A percentile compares a stretch with the other conserved stretches of the same genome.
phyloP scores from a whole-genome alignment of 768 basidiomycete genomes.

The Collybia mongolica region DNA sequence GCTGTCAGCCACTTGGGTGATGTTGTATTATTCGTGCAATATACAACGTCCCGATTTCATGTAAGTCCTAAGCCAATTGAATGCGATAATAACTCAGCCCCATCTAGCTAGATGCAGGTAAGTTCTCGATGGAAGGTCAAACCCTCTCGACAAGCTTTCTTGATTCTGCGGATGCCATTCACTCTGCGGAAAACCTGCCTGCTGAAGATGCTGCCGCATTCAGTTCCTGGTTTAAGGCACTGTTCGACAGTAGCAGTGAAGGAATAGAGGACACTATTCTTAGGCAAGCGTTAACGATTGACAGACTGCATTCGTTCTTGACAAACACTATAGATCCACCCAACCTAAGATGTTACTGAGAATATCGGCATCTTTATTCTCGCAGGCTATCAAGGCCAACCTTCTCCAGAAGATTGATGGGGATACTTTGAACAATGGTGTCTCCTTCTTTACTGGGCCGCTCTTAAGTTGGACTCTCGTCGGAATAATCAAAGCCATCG shows the following conservation, averaged over 20 bases:
- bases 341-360: conserved; percentile 66
- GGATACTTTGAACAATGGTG: conserved; percentile 69
- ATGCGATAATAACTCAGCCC: not conserved
- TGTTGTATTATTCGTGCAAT: conserved; percentile 75
- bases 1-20: conserved; percentile 77
- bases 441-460: conserved; percentile 73
- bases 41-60: conserved; percentile 62
- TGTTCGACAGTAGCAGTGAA: conserved; percentile 76
- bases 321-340: conserved; percentile 51
- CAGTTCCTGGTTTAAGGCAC: conserved; percentile 68
- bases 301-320: no score
- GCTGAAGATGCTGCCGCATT: conserved; percentile 44
- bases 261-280: conserved; percentile 83
- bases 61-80: conserved; percentile 31
- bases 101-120: conserved; percentile 47
- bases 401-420: conserved; percentile 57
- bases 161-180: conserved; percentile 42
- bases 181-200: conserved; percentile 38
- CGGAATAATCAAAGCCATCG: conserved; percentile 64
- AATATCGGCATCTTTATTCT: conserved; percentile 66
- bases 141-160: conserved; percentile 51
- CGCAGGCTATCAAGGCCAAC: conserved; percentile 53
- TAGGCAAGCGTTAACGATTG: conserved; percentile 34
- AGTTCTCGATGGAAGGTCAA: conserved; percentile 45
- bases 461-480: conserved; percentile 80